These are phyloP conservation scores for Diaporthe sp. DNA, from an alignment of 2,329 filamentous ascomycete species.

Conservation along the genomic window DNA sequence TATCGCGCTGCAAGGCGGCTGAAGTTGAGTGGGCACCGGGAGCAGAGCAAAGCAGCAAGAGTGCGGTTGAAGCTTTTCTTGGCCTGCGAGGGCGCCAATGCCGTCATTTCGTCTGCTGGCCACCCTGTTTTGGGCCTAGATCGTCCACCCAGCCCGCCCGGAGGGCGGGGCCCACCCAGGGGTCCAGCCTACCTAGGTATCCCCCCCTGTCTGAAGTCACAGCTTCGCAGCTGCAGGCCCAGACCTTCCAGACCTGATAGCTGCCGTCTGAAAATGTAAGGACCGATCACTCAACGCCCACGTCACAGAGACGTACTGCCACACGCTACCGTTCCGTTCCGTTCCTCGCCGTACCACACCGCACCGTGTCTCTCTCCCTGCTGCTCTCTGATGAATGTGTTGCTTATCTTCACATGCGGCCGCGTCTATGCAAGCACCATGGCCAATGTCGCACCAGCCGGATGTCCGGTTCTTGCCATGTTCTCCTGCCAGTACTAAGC, in stretches of 20 bases:
- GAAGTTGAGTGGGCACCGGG: slow-evolving; percentile 11
- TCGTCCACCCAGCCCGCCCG: slow-evolving; percentile 16
- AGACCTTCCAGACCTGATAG: background rate
- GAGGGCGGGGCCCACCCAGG: slow-evolving; percentile 13
- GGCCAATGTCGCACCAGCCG: background rate
- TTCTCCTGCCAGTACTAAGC: background rate
- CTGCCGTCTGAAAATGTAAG: background rate
- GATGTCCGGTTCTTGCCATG: background rate
- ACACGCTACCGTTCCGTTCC: background rate
- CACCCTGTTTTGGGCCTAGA: slow-evolving; percentile 32
- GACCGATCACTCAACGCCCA: background rate
- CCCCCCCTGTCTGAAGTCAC: background rate
- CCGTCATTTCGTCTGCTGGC: slow-evolving; percentile 35
- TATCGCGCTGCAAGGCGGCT: slow-evolving; percentile 7
- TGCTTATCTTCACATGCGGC: too few relatives aligned
- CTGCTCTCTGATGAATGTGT: too few relatives aligned
- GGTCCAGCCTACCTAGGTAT: slow-evolving; percentile 21
- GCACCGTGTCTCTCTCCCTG: too few relatives aligned
- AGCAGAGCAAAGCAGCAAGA: background rate
- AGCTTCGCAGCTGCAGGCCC: too few relatives aligned
- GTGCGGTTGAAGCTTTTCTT: slow-evolving; percentile 25
- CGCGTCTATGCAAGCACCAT: background rate
- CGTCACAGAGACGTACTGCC: slow-evolving; percentile 23
- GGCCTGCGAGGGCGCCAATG: slow-evolving; percentile 26
- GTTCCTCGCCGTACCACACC: background rate